phyloP scores from a whole-genome alignment of 1,139 yeast species.

The Magnusiomyces magnusii region DNA sequence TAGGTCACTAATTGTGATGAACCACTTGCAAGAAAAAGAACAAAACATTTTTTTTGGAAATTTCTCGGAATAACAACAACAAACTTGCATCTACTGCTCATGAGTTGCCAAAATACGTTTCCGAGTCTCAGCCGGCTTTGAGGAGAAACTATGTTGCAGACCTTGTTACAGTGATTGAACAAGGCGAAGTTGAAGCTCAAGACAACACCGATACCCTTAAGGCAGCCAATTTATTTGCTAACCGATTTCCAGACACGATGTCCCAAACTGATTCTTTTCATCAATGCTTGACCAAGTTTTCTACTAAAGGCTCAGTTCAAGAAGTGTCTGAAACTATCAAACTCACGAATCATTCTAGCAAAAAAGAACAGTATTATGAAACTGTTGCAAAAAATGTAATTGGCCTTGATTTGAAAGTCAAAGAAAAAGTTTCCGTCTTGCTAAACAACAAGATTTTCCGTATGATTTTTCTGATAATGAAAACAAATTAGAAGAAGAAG shows the following conservation, averaged over 20 bases:
- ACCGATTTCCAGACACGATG: conserved; percentile 39
- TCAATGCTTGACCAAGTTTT: conserved; percentile 36
- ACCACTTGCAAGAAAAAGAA: conserved; percentile 15
- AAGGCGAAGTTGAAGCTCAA: conserved; percentile 28
- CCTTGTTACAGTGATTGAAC: conserved; percentile 40
- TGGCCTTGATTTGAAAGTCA: background rate
- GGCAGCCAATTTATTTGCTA: conserved; percentile 54
- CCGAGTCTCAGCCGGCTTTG: conserved; percentile 55
- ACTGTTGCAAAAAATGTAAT: conserved; percentile 34
- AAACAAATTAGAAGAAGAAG: background rate
- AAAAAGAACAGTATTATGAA: conserved; percentile 36
- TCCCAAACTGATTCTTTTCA: conserved; percentile 31
- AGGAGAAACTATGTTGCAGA: conserved; percentile 53
- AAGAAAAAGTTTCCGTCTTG: conserved; percentile 3
- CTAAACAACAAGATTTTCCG: background rate
- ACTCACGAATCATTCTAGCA: conserved; percentile 43
- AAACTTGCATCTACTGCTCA: conserved; percentile 39
- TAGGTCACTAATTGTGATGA: conserved; percentile 46
- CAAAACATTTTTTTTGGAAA: conserved; percentile 42
- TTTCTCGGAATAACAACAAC: conserved; percentile 36
- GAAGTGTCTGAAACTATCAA: conserved; percentile 65
- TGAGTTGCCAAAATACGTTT: conserved; percentile 51
- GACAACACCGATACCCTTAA: conserved; percentile 41
- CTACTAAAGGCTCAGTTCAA: conserved; percentile 46
- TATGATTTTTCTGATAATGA: background rate